These are phyloP conservation scores for Penicillium italicum DNA, from an alignment of 2,329 filamentous ascomycete genomes.

Conservation along the genomic window DNA sequence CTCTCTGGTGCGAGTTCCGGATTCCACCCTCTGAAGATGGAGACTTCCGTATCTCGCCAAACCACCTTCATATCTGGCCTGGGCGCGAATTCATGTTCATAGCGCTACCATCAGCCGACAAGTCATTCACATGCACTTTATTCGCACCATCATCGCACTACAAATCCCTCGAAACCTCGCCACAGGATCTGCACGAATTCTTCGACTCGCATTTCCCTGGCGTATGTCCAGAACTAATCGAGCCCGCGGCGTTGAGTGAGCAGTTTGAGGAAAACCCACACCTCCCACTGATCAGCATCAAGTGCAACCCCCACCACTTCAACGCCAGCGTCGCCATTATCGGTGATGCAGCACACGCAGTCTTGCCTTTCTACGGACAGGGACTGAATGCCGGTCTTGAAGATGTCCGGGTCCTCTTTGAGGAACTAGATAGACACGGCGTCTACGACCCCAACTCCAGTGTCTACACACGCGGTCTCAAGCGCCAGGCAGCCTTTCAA, in stretches of 20 bases:
- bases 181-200: slow-evolving; percentile 71
- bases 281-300: slow-evolving; percentile 87
- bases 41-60: slow-evolving; percentile 76
- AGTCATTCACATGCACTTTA: slow-evolving; percentile 90
- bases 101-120: slow-evolving; percentile 83
- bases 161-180: slow-evolving; percentile 60
- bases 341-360: slow-evolving; percentile 92
- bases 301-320: slow-evolving; percentile 85
- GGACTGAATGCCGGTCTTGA: slow-evolving; percentile 97
- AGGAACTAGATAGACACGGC: slow-evolving; percentile 68
- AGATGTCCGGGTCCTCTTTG: slow-evolving; percentile 85
- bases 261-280: slow-evolving; percentile 84
- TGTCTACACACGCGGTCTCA: slow-evolving; percentile 45
- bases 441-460: slow-evolving; percentile 33
- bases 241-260: slow-evolving; percentile 61
- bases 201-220: slow-evolving; percentile 86
- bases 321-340: slow-evolving; percentile 73
- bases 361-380: slow-evolving; percentile 98
- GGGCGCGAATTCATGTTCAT: slow-evolving; percentile 97
- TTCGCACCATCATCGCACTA: slow-evolving; percentile 76
- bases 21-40: slow-evolving; percentile 57
- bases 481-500: slow-evolving; percentile 53
- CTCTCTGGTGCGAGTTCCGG: slow-evolving; percentile 93
- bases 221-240: slow-evolving; percentile 60
- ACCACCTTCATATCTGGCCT: slow-evolving; percentile 97